phyloP scores from a whole-genome alignment of 225 moss, liverwort and hornwort species.

The Marchantia paleacea region DNA sequence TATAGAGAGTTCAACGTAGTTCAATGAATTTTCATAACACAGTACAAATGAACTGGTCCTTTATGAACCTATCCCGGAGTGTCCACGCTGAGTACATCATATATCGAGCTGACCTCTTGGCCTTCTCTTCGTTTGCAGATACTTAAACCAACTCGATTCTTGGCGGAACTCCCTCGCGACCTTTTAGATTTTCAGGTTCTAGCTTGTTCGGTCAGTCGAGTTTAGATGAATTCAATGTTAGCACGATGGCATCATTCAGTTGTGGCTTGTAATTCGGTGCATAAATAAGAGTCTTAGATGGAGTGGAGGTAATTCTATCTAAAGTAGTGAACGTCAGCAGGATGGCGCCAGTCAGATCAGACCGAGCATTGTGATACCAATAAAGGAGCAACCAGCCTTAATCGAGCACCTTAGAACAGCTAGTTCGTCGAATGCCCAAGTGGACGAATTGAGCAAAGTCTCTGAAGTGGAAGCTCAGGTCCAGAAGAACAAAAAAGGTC shows the following conservation, averaged over 20 bases:
- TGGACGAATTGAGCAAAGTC: background rate
- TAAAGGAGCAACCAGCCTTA: too few relatives aligned
- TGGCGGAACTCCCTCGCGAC: constrained; percentile 71
- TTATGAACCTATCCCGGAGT: background rate
- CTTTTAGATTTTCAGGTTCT: constrained; percentile 69
- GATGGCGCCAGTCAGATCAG: constrained; percentile 2
- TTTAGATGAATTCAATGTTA: background rate
- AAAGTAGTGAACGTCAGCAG: background rate
- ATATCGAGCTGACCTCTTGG: background rate
- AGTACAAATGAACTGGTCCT: background rate
- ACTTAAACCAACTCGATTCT: constrained; percentile 76
- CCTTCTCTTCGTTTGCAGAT: constrained; percentile 44
- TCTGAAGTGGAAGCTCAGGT: background rate
- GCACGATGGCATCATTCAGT: background rate
- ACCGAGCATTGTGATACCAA: background rate
- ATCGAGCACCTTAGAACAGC: background rate
- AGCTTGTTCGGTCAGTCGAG: background rate
- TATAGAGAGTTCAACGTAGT: background rate
- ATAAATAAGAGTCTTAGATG: background rate
- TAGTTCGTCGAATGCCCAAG: background rate
- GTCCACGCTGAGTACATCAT: background rate
- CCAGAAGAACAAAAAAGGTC: background rate
- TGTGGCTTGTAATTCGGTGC: background rate
- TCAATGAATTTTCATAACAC: background rate
- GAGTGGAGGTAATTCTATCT: background rate